Conservation (phyloP, 768 basidiomycete species). For the Cystofilobasidium bisporidii region DNA sequence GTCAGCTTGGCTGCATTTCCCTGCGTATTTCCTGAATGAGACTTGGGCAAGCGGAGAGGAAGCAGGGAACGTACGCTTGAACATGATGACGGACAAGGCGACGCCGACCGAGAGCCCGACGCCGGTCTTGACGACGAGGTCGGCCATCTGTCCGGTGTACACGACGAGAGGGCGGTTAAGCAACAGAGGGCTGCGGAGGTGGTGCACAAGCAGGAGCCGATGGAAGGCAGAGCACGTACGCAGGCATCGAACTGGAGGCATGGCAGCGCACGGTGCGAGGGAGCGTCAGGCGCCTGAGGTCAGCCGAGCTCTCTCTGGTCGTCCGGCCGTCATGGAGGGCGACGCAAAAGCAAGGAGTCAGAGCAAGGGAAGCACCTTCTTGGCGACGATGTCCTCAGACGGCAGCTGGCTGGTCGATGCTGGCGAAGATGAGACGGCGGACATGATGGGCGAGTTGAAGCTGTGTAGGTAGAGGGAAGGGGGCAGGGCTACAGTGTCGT, state of each 20-base stretch:
- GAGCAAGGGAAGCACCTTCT: slow-evolving; percentile 56
- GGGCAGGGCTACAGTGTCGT: too few relatives aligned
- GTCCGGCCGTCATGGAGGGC: background rate
- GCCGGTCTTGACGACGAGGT: slow-evolving; percentile 76
- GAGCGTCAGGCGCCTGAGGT: background rate
- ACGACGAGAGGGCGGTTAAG: background rate
- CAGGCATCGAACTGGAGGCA: slow-evolving; percentile 64
- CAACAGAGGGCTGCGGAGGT: background rate
- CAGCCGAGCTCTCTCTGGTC: too few relatives aligned
- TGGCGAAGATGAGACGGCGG: slow-evolving; percentile 31
- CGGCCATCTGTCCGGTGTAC: slow-evolving; percentile 50
- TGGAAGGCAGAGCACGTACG: slow-evolving; percentile 39
- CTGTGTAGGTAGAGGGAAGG: too few relatives aligned
- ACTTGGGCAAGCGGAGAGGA: background rate
- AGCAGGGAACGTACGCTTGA: slow-evolving; percentile 60
- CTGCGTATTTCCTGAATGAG: too few relatives aligned
- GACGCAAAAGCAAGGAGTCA: background rate
- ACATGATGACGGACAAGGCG: slow-evolving; percentile 77
- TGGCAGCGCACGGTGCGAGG: slow-evolving; percentile 8
- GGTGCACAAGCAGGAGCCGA: background rate
- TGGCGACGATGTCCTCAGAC: slow-evolving; percentile 79
- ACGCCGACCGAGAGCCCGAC: slow-evolving; percentile 84
- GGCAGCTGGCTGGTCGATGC: slow-evolving; percentile 46
- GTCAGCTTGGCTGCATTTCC: too few relatives aligned
- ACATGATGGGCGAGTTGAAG: slow-evolving; percentile 23